Percentiles rank a stretch among this genome's conserved stretches.
These are phyloP conservation scores for Ceratocystis papillata DNA, from an alignment of 2,329 filamentous ascomycete species.

Conservation along the genomic window DNA sequence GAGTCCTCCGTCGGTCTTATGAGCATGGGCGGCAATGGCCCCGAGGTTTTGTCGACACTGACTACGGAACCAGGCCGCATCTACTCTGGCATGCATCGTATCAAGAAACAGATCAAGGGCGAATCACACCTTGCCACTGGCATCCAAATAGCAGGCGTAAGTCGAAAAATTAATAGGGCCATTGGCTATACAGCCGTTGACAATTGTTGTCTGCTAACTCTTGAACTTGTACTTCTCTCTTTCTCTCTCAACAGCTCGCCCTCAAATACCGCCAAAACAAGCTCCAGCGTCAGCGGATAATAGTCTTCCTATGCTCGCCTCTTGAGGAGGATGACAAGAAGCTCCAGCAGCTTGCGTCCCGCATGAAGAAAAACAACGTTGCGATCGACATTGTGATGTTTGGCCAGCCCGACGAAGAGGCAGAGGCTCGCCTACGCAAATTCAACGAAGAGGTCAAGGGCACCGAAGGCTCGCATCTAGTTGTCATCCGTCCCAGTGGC, in stretches of 20 bases:
- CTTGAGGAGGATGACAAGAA: constrained; percentile 83
- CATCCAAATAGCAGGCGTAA: constrained; percentile 87
- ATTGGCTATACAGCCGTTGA: constrained; percentile 12
- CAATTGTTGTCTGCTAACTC: constrained; percentile 24
- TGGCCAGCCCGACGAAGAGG: constrained; percentile 82
- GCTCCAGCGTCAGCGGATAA: constrained; percentile 88
- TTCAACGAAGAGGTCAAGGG: constrained; percentile 92
- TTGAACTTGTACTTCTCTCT: constrained; percentile 23
- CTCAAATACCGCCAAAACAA: constrained; percentile 98
- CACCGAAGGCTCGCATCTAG: constrained; percentile 80
- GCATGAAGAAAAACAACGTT: constrained; percentile 97
- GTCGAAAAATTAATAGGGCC: constrained; percentile 30
- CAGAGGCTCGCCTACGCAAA: constrained; percentile 79
- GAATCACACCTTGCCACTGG: constrained; percentile 80
- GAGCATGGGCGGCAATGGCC: constrained; percentile 98
- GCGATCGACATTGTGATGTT: constrained; percentile 92
- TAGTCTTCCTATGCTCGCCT: constrained; percentile 91
- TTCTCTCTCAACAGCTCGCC: constrained; percentile 55
- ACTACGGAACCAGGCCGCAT: constrained; percentile 96
- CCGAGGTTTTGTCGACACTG: constrained; percentile 90
- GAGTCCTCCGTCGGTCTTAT: constrained; percentile 96
- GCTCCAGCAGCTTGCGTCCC: constrained; percentile 80
- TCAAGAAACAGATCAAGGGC: constrained; percentile 81
- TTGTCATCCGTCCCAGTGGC: constrained; percentile 79
- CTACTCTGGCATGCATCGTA: constrained; percentile 80